Percentiles rank a stretch among this genome's conserved stretches.
phyloP scores from a whole-genome alignment of 2,329 filamentous ascomycete species.

The Aschersonia sp. region DNA sequence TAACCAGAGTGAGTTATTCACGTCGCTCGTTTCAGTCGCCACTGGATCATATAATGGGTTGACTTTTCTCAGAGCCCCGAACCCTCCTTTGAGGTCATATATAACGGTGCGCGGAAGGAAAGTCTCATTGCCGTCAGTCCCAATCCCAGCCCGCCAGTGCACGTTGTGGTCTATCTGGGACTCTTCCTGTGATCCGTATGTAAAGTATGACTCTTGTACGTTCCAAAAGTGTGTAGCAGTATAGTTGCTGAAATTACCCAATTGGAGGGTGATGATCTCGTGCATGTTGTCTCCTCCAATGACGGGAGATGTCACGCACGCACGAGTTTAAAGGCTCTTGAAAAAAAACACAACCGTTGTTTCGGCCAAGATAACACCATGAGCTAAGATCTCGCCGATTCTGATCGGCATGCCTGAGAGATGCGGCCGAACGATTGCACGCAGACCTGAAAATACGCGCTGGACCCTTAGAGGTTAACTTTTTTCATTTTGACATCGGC shows the following conservation, averaged over 20 bases:
- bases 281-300: slow-evolving; percentile 45
- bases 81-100: slow-evolving; percentile 89
- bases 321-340: too few relatives aligned
- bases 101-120: slow-evolving; percentile 84
- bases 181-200: slow-evolving; percentile 45
- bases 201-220: slow-evolving; percentile 95
- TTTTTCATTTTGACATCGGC: too few relatives aligned
- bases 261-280: slow-evolving; percentile 86
- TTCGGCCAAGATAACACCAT: too few relatives aligned
- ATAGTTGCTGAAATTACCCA: slow-evolving; percentile 88
- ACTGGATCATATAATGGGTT: slow-evolving; percentile 68
- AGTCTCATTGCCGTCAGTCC: slow-evolving; percentile 73
- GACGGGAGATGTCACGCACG: not conserved
- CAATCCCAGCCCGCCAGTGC: slow-evolving; percentile 74
- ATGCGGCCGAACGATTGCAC: too few relatives aligned
- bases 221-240: slow-evolving; percentile 97
- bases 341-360: too few relatives aligned
- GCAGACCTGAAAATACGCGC: too few relatives aligned
- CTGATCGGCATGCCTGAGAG: too few relatives aligned
- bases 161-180: slow-evolving; percentile 39
- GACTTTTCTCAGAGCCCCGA: slow-evolving; percentile 74
- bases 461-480: too few relatives aligned
- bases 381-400: too few relatives aligned
- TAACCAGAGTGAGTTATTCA: slow-evolving; percentile 19
- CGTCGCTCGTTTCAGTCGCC: slow-evolving; percentile 12